Evolutionary conservation across 306 rosid genomes (phyloP).

Genomic region (Arachis hypogaea): DNA sequence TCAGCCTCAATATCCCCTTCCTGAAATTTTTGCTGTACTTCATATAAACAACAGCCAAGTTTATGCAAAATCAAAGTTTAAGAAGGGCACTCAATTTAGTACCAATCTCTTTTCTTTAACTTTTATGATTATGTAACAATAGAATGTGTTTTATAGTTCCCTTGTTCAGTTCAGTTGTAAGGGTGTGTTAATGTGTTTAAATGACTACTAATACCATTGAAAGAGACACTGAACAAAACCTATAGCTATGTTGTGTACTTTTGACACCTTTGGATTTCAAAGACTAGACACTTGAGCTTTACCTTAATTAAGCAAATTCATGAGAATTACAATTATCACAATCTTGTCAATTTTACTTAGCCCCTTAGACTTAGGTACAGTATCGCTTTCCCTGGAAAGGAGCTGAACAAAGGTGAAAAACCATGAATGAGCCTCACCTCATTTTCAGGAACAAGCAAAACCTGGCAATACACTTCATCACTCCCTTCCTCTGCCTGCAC

Average conservation of each 20-base stretch:
- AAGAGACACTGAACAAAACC: slow-evolving; percentile 15
- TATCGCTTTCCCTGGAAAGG: slow-evolving; percentile 24
- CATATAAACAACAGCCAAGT: slow-evolving; percentile 41
- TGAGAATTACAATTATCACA: neutral
- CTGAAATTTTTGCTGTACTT: slow-evolving; percentile 53
- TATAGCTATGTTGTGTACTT: neutral
- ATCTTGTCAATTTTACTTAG: slow-evolving; percentile 8
- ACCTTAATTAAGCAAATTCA: slow-evolving; percentile 20
- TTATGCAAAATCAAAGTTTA: slow-evolving; percentile 27
- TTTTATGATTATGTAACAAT: neutral
- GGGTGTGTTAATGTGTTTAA: neutral
- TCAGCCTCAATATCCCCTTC: slow-evolving; percentile 58
- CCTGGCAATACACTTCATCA: slow-evolving; percentile 86
- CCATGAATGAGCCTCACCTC: slow-evolving; percentile 60
- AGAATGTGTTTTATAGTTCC: neutral
- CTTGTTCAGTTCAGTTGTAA: neutral
- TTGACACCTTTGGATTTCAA: slow-evolving; percentile 4
- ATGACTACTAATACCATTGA: slow-evolving; percentile 8
- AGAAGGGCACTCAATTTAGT: slow-evolving; percentile 7
- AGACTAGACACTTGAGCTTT: neutral
- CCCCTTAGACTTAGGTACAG: slow-evolving; percentile 9
- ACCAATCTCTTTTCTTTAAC: neutral
- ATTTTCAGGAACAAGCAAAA: slow-evolving; percentile 72
- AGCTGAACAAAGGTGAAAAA: slow-evolving; percentile 16
- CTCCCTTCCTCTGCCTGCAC: slow-evolving; percentile 84